A percentile compares a stretch with the other conserved stretches of the same genome.
Conservation (phyloP, 208 protist genomes). For the Trypanosomatidae sp. region DNA sequence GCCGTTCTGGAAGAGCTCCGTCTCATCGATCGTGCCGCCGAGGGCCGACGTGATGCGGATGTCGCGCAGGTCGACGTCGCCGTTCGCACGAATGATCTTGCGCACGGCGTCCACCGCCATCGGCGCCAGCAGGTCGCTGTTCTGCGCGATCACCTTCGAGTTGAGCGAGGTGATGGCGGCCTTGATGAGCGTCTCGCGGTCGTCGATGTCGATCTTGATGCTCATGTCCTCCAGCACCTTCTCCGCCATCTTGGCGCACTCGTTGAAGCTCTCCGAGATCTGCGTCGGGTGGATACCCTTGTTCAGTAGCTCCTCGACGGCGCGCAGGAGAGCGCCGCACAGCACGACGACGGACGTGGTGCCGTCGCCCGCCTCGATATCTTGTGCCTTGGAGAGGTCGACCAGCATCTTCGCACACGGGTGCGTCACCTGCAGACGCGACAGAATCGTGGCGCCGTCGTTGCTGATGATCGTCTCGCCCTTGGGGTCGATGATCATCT, state of each 20-base stretch:
- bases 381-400: slow-evolving; percentile 99
- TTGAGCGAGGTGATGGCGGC: slow-evolving; percentile 99
- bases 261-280: slow-evolving; percentile 99
- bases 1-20: slow-evolving; percentile 93
- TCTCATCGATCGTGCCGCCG: slow-evolving; percentile 98
- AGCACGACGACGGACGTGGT: slow-evolving; percentile 99
- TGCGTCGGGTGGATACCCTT: slow-evolving; percentile 99
- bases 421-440: slow-evolving; percentile 99
- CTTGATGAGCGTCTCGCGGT: slow-evolving; percentile 92
- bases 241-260: slow-evolving; percentile 96
- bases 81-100: slow-evolving; percentile 76
- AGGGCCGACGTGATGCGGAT: slow-evolving; percentile 94
- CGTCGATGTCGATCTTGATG: slow-evolving; percentile 77
- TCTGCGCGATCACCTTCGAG: slow-evolving; percentile 99
- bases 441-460: slow-evolving; percentile 99
- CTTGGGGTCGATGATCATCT: slow-evolving; percentile 98
- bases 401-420: slow-evolving; percentile 99
- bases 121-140: slow-evolving; percentile 96
- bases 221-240: slow-evolving; percentile 93
- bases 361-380: slow-evolving; percentile 99
- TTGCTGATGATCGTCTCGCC: slow-evolving; percentile 99
- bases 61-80: slow-evolving; percentile 98
- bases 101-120: slow-evolving; percentile 99
- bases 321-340: slow-evolving; percentile 98
- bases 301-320: slow-evolving; percentile 96